A percentile compares a stretch with the other conserved stretches of the same genome.
Evolutionary conservation across 306 rosid species (phyloP).

Genomic region (Corylus avellana): DNA sequence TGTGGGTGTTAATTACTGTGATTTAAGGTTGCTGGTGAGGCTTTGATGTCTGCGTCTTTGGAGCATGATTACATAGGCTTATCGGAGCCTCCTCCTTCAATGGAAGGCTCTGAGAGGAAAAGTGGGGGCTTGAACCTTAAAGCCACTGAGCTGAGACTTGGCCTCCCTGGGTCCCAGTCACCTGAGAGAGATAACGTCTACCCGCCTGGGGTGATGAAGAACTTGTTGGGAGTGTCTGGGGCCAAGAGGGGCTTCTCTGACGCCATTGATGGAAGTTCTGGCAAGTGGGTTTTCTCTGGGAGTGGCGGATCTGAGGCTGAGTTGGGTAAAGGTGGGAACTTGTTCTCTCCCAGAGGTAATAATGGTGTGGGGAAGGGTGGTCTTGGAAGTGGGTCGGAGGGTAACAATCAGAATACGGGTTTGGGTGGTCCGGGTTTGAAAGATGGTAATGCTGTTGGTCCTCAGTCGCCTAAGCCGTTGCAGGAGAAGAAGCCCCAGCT

Average conservation of each 20-base stretch:
- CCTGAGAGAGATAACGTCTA: constrained; percentile 57
- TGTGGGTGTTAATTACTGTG: constrained; percentile 23
- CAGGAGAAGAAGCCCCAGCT: constrained; percentile 72
- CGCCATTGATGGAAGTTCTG: constrained; percentile 69
- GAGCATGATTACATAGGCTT: constrained; percentile 78
- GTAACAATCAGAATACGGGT: constrained; percentile 43
- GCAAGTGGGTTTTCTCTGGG: constrained; percentile 70
- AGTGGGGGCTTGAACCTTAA: constrained; percentile 61
- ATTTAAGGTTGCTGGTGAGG: constrained; percentile 11
- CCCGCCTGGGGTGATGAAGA: constrained; percentile 42
- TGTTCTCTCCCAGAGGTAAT: constrained; percentile 62
- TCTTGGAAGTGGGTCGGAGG: constrained; percentile 33
- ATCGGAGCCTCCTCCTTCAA: constrained; percentile 49
- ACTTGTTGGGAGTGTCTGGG: constrained; percentile 49
- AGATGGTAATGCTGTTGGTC: constrained; percentile 40
- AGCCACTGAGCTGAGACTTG: constrained; percentile 92
- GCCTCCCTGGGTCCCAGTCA: constrained; percentile 84
- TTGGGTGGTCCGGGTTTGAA: constrained; percentile 41
- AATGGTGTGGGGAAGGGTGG: constrained; percentile 35
- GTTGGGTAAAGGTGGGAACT: constrained; percentile 51
- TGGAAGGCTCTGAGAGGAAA: constrained; percentile 55
- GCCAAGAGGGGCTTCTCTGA: constrained; percentile 91
- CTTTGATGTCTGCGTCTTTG: constrained; percentile 68
- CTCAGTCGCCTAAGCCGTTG: constrained; percentile 58
- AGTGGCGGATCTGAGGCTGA: constrained; percentile 68